These are phyloP conservation scores for Selenicereus undatus DNA, from an alignment of 148 eudicot species.

Conservation along the genomic window DNA sequence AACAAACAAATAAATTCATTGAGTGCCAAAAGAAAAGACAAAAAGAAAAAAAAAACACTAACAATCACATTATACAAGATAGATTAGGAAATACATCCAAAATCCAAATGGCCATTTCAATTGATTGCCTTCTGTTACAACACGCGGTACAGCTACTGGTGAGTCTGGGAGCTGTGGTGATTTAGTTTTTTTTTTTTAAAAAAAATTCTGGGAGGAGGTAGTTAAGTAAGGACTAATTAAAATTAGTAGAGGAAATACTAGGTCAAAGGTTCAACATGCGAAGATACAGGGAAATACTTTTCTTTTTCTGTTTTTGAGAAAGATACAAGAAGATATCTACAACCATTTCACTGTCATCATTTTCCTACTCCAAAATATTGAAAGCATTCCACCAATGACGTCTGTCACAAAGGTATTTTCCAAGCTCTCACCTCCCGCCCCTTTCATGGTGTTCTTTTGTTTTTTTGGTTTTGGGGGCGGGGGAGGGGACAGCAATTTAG, in stretches of 20 bases:
- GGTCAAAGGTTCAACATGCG: not conserved
- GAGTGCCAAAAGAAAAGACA: not conserved
- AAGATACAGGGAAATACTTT: not conserved
- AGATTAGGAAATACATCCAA: not conserved
- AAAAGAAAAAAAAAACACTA: not conserved
- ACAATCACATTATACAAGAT: not conserved
- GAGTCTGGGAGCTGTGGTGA: too few relatives aligned
- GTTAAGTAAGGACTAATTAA: too few relatives aligned
- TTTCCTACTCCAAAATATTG: too few relatives aligned
- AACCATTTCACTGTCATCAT: too few relatives aligned
- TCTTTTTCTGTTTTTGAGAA: too few relatives aligned
- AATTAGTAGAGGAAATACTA: too few relatives aligned
- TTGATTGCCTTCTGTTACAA: not conserved
- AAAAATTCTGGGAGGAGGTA: too few relatives aligned
- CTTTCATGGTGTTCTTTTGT: too few relatives aligned
- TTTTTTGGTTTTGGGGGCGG: not conserved
- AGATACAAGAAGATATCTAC: too few relatives aligned
- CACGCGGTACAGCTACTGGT: not conserved
- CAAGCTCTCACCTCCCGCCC: not conserved
- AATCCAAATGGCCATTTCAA: not conserved
- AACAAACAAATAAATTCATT: slow-evolving; percentile 18
- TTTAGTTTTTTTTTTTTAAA: too few relatives aligned
- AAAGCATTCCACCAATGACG: not conserved
- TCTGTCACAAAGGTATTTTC: not conserved
- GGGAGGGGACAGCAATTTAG: not conserved